Evolutionary conservation across 1,139 yeast species (phyloP).

Genomic region (Diutina sp.): DNA sequence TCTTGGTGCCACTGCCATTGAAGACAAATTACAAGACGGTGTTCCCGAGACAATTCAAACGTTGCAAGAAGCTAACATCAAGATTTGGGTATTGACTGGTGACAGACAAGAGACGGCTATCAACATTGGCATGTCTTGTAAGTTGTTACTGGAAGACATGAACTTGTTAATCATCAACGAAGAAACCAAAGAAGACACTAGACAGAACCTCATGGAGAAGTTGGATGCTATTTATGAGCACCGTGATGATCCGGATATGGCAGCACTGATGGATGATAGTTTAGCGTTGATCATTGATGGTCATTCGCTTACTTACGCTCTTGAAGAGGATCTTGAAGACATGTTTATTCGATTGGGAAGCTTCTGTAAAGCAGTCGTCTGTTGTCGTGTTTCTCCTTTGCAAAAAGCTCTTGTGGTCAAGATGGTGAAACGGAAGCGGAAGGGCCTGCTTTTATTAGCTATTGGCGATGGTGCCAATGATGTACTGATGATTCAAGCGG

Average conservation of each 20-base stretch:
- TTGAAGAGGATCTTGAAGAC: slow-evolving; percentile 73
- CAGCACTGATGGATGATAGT: slow-evolving; percentile 40
- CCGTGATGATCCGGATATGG: slow-evolving; percentile 37
- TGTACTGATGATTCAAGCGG: slow-evolving; percentile 98
- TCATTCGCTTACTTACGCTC: slow-evolving; percentile 71
- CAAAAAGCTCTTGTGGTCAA: slow-evolving; percentile 95
- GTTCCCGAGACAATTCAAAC: slow-evolving; percentile 96
- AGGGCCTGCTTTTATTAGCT: slow-evolving; percentile 70
- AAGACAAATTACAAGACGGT: slow-evolving; percentile 94
- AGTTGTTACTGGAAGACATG: slow-evolving; percentile 91
- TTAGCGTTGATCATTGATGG: slow-evolving; percentile 93
- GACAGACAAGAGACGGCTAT: slow-evolving; percentile 99
- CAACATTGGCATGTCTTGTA: slow-evolving; percentile 97
- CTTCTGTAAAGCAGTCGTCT: slow-evolving; percentile 80
- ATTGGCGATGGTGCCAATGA: slow-evolving; percentile 99
- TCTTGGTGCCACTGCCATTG: slow-evolving; percentile 96
- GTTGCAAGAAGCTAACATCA: slow-evolving; percentile 90
- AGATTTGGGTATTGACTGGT: slow-evolving; percentile 96
- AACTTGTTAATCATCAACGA: slow-evolving; percentile 82
- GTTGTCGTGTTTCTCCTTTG: slow-evolving; percentile 95
- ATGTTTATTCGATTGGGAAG: slow-evolving; percentile 70
- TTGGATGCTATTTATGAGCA: slow-evolving; percentile 63
- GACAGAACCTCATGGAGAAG: slow-evolving; percentile 60
- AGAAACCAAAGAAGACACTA: slow-evolving; percentile 63
- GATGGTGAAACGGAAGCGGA: slow-evolving; percentile 64